These are phyloP conservation scores for Tylopilus vinaceipallidus DNA, from an alignment of 768 basidiomycete genomes.

Conservation along the genomic window DNA sequence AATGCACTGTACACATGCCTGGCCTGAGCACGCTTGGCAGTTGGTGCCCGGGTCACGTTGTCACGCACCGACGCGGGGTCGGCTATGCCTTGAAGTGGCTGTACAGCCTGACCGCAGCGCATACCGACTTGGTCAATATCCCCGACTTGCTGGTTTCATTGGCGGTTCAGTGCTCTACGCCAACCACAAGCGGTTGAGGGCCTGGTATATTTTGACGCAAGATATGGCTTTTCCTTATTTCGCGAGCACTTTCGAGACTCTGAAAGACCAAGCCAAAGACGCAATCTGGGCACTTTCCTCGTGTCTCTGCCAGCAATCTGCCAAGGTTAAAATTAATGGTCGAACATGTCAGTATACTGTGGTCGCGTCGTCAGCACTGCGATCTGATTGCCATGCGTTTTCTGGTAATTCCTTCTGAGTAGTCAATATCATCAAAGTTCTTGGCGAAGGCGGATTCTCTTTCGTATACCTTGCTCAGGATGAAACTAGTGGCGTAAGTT, in stretches of 20 bases:
- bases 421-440: slow-evolving; percentile 89
- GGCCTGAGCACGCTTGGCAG: too few relatives aligned
- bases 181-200: not conserved
- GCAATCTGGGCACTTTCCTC: slow-evolving; percentile 79
- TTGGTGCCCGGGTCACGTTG: too few relatives aligned
- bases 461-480: slow-evolving; percentile 90
- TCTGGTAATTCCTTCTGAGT: slow-evolving; percentile 4
- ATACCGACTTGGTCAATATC: too few relatives aligned
- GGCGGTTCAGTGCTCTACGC: too few relatives aligned
- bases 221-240: slow-evolving; percentile 34
- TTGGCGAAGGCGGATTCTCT: slow-evolving; percentile 96
- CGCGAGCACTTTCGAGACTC: slow-evolving; percentile 46
- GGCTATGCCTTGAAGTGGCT: slow-evolving; percentile 13
- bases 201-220: not conserved
- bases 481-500: slow-evolving; percentile 75
- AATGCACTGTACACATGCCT: too few relatives aligned
- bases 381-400: slow-evolving; percentile 2
- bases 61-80: too few relatives aligned
- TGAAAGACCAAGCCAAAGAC: slow-evolving; percentile 78
- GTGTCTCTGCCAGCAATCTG: slow-evolving; percentile 76
- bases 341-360: slow-evolving; percentile 73
- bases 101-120: not conserved
- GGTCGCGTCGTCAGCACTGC: slow-evolving; percentile 1
- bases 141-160: too few relatives aligned
- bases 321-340: slow-evolving; percentile 93